Base-by-base conservation (phyloP, 2,329 filamentous ascomycete genomes). In the Sclerotinia sclerotiorum region DNA sequence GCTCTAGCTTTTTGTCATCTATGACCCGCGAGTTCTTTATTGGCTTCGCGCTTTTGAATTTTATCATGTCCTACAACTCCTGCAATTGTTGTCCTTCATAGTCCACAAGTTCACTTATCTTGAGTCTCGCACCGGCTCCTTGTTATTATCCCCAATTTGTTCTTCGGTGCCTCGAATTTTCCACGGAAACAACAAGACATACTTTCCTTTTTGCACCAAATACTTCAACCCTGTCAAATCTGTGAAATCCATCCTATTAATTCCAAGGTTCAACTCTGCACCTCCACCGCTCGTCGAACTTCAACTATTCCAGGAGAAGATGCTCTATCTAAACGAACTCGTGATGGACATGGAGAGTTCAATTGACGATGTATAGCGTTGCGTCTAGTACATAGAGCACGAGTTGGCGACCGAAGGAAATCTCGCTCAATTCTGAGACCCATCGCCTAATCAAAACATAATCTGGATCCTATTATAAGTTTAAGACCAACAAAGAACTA, bases 361-460 rank as follows among this genome's bases (percentile, higher is more conserved):
- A 13, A 32, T 6, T 5, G 19, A 19, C 11, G 21, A 3, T 49
- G 29, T 4, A 6, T 11, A 7, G 21, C 7, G 5, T 35, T 24
- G 0, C 21, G 21, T 19, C 21, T 61, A 2, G 44, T 24, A 46
- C 76, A 69, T 71, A 92, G 77, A 52, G 84, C 80, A 71, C 84
- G 84, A 3, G 90, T 92, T 79, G 93, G 90, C 55, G 86, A 84
- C 84, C 91, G 93, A 58, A 93, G 84, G 69, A 87, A 81, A 69
- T 92, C 85, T 74, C 92, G 90, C 76, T 92, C 86, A 70, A 84
- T 72, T 92, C 87, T 4, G 87, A 85, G 65, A 93, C 87, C 87
- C 87, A 91, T 67, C 87, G 84, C 79, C 90, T 91, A 79, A 93
- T 90, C 69, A 93, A 79, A 66, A 93, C 81, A 73, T 87, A 93